Conservation (phyloP, 2,329 filamentous ascomycete species). For the Curvularia eragrostidis region DNA sequence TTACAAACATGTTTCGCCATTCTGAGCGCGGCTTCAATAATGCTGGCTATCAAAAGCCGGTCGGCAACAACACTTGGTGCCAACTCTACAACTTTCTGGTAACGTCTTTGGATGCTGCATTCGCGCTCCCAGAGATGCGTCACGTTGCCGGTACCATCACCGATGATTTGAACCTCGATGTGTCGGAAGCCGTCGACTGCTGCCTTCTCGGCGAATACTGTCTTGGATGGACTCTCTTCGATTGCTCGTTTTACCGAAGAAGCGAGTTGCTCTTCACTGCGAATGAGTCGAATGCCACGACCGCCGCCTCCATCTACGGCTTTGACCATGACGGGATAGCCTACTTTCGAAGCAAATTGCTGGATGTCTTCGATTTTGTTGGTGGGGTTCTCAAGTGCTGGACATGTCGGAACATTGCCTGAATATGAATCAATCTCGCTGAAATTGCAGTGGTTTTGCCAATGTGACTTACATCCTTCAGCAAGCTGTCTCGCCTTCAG, state of each 20-base stretch:
- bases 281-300: slow-evolving; percentile 64
- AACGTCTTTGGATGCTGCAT: slow-evolving; percentile 66
- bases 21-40: slow-evolving; percentile 62
- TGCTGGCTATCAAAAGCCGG: slow-evolving; percentile 54
- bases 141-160: slow-evolving; percentile 61
- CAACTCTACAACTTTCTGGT: slow-evolving; percentile 67
- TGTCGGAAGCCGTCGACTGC: slow-evolving; percentile 67
- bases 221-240: slow-evolving; percentile 64
- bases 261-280: slow-evolving; percentile 53
- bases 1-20: slow-evolving; percentile 57
- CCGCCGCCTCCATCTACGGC: slow-evolving; percentile 70
- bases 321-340: slow-evolving; percentile 67
- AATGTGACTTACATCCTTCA: slow-evolving; percentile 50
- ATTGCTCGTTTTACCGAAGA: slow-evolving; percentile 59
- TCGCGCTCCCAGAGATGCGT: slow-evolving; percentile 67
- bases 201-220: slow-evolving; percentile 67
- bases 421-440: not conserved
- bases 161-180: slow-evolving; percentile 67
- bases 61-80: slow-evolving; percentile 61
- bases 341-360: slow-evolving; percentile 64
- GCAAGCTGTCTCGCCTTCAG: slow-evolving; percentile 61
- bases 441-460: not conserved
- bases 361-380: slow-evolving; percentile 52
- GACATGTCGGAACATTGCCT: slow-evolving; percentile 59
- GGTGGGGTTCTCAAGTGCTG: slow-evolving; percentile 57